Evolutionary conservation across 805 yeast genomes (phyloP), one percentile per base, ranked within the genome.

Genomic region (Metschnikowia noctiluminum): DNA sequence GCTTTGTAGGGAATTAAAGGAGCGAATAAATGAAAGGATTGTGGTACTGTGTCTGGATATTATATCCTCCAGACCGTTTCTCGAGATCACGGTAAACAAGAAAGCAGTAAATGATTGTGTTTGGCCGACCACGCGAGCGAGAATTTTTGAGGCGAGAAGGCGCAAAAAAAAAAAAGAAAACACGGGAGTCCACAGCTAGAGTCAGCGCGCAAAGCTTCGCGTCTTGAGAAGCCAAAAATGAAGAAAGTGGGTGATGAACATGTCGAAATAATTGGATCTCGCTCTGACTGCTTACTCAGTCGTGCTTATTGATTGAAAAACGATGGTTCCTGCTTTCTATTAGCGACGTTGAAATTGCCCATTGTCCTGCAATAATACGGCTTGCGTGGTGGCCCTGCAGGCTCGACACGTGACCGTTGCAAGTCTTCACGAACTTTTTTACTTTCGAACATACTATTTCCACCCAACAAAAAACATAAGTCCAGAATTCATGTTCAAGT

Each of bases 81-180:
- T 27, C 42, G 34, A 44, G 27, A 12, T 35, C 34, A 41, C 32
- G 35, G 16, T 12, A 34, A 27, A 43, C 34, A 21, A 35, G 35
- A 34, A 39, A 34, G 37, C 40, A 43, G 13, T 11, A 11, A 27
- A 21, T 2, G 26, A 15, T 12, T 15, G n/a, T 39, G 43, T 27
- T 32, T 38, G 38, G 35, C 11, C 38, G 35, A 15, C 45, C 49
- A 37, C 45, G 42, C 49, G 45, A 46, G 34, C 21, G 21, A 21
- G 36, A 40, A 36, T 37, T 42, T 41, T 32, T 3, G 39, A 32
- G 39, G 45, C n/a, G 42, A 28, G 34, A 37, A 32, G 21, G 21
- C 21, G 21, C 21, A 21, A 21, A 21, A 21, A 21, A 21, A 21
- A 21, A 21, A 21, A 21, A 21, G 21, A 45, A 45, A 40, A 40